These are phyloP conservation scores for Testicularia cyperi DNA, from an alignment of 1,284 basidiomycete species.

Conservation along the genomic window DNA sequence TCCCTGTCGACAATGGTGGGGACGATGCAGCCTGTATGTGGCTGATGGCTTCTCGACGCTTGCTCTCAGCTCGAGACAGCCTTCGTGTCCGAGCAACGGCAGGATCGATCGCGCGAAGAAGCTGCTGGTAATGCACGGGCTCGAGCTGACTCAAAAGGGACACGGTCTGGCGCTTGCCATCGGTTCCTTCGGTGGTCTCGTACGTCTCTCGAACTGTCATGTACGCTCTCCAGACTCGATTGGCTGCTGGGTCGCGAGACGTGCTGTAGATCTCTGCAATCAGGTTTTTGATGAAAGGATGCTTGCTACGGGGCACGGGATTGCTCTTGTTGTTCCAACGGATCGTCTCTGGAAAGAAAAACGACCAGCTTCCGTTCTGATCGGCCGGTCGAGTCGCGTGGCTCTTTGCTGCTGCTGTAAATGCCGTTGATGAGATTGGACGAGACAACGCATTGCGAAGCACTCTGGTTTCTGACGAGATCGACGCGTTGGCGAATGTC, in stretches of 20 bases:
- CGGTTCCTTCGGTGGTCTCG: background rate
- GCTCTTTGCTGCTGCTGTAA: slow-evolving; percentile 6
- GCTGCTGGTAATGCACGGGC: slow-evolving; percentile 20
- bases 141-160: slow-evolving; percentile 30
- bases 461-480: no score
- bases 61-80: slow-evolving; percentile 13
- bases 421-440: no score
- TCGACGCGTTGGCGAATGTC: no score
- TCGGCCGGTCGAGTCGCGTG: no score
- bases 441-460: no score
- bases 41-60: slow-evolving; percentile 3
- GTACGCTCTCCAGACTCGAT: slow-evolving; percentile 43
- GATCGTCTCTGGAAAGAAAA: slow-evolving; percentile 34
- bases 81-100: slow-evolving; percentile 16
- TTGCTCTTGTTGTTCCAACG: slow-evolving; percentile 5
- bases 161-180: background rate
- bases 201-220: slow-evolving; percentile 24
- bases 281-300: slow-evolving; percentile 42
- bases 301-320: slow-evolving; percentile 7
- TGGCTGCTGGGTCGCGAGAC: slow-evolving; percentile 17
- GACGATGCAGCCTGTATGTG: no score
- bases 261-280: slow-evolving; percentile 37
- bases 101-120: slow-evolving; percentile 42
- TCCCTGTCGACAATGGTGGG: no score
- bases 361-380: slow-evolving; percentile 20